Base-by-base conservation (phyloP, 2,329 filamentous ascomycete genomes). In the Cladosporium sp. region DNA sequence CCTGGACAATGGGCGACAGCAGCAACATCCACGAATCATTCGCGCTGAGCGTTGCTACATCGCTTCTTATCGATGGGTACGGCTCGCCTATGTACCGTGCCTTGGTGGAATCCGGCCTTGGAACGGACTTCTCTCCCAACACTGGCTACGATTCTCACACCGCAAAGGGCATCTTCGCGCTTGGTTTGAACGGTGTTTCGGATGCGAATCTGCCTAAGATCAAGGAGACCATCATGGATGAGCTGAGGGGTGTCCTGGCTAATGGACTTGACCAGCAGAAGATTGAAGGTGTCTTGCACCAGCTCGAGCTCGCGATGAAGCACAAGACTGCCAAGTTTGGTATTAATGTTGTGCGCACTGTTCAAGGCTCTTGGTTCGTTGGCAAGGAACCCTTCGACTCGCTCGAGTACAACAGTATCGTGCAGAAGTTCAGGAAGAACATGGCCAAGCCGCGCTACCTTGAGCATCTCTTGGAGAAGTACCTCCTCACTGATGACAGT, bases 251-350 rank as follows among this genome's bases (percentile, higher is more conserved):
- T 45, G 84, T 84, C 6, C 82, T 85, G 17, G 77, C 85, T 24
- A 89, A 87, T 59, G 93, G 94, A 0, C 96, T 99, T 65, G 91
- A 94, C 59, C 81, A 87, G 66, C 85, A 87, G 65, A 99, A 99
- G 74, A 90, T 99, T 59, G 90, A 96, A 62, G 94, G 94, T 2
- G 89, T 95, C 62, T 80, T 99, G 55, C 94, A 99, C 72, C 93
- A 97, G 72, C 77, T 97, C 3, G 94, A 99, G 71, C 81, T 99
- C n/a, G 83, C 87, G 0, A 77, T 97, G 49, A 97, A 97, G 75
- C 91, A 99, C 77, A 97, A 97, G 79, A 97, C 91, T 0, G 90
- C 94, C 56, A 91, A 89, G 67, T 99, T 99, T 69, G 94, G 94
- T 13, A 90, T 97, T 80, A 87, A 87, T 17, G 83, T 97, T 54